phyloP scores from a whole-genome alignment of 108 stramenopile genomes.

The Cyclotella atomus region DNA sequence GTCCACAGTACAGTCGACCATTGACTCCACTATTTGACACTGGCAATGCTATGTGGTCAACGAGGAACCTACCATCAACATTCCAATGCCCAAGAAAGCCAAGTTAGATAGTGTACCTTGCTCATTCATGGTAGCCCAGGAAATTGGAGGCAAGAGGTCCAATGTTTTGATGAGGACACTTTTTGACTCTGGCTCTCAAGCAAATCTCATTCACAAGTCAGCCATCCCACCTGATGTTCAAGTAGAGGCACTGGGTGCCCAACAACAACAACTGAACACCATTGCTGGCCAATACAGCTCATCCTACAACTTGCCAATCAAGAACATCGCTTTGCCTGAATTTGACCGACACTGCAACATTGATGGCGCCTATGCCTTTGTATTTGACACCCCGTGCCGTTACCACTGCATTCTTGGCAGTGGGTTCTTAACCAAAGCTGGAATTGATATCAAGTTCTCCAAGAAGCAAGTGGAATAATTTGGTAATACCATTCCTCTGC shows the following conservation, averaged over 20 bases:
- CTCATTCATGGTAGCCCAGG: background rate
- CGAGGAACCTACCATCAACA: background rate
- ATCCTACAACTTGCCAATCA: background rate
- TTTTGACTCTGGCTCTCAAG: background rate
- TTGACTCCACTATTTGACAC: background rate
- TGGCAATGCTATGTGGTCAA: background rate
- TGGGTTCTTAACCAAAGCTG: constrained; percentile 34
- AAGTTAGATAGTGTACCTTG: background rate
- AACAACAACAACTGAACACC: background rate
- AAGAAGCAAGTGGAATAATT: constrained; percentile 5
- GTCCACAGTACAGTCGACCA: background rate
- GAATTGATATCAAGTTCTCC: background rate
- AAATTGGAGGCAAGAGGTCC: background rate
- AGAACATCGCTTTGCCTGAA: constrained; percentile 29
- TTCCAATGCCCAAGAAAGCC: background rate
- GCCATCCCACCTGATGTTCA: background rate
- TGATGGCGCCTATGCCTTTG: constrained; percentile 1
- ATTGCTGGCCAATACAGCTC: background rate
- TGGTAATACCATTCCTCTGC: constrained; percentile 19
- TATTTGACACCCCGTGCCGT: constrained; percentile 10
- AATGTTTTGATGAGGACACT: background rate
- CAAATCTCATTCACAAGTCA: constrained; percentile 1
- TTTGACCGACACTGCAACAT: constrained; percentile 22
- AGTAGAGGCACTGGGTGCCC: background rate
- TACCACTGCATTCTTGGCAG: constrained; percentile 49